These are phyloP conservation scores for Phaeosphaeria sp. DNA, from an alignment of 2,329 filamentous ascomycete genomes.

Conservation along the genomic window DNA sequence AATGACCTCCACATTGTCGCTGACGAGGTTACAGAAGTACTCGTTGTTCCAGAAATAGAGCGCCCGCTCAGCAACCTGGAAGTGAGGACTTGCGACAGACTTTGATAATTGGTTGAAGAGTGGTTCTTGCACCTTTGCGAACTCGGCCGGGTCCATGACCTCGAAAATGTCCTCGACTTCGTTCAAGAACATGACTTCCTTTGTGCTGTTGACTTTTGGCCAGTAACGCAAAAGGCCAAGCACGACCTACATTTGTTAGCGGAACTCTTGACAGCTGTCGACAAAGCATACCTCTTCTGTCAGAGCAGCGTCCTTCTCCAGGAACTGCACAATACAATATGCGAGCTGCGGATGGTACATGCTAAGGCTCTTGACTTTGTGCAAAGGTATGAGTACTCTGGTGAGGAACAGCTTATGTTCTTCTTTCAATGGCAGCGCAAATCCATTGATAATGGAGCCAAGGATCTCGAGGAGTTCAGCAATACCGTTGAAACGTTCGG, in stretches of 20 bases:
- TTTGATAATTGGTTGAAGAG: conserved; percentile 97
- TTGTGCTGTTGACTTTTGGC: conserved; percentile 99
- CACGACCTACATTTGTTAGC: conserved; percentile 70
- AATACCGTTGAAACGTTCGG: conserved; percentile 97
- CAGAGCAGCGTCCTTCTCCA: conserved; percentile 95
- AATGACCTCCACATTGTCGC: conserved; percentile 98
- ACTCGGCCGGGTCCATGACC: conserved; percentile 98
- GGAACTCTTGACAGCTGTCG: conserved; percentile 5
- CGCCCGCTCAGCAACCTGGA: conserved; percentile 96
- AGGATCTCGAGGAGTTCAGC: conserved; percentile 95
- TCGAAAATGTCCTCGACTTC: conserved; percentile 99
- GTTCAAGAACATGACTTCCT: conserved; percentile 99
- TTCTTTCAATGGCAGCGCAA: conserved; percentile 94
- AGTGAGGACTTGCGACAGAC: conserved; percentile 97
- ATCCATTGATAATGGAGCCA: conserved; percentile 98
- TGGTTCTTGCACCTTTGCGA: conserved; percentile 97
- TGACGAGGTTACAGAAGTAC: conserved; percentile 99
- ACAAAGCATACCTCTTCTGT: conserved; percentile 82
- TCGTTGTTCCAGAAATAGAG: conserved; percentile 99
- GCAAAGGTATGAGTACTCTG: conserved; percentile 86
- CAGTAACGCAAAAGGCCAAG: conserved; percentile 94
- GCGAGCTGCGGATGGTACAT: conserved; percentile 99
- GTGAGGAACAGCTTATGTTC: conserved; percentile 99
- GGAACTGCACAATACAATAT: conserved; percentile 98
- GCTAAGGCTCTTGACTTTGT: conserved; percentile 98